phyloP scores from a whole-genome alignment of 2,329 filamentous ascomycete species.

The Apiospora kogelbergensis region DNA sequence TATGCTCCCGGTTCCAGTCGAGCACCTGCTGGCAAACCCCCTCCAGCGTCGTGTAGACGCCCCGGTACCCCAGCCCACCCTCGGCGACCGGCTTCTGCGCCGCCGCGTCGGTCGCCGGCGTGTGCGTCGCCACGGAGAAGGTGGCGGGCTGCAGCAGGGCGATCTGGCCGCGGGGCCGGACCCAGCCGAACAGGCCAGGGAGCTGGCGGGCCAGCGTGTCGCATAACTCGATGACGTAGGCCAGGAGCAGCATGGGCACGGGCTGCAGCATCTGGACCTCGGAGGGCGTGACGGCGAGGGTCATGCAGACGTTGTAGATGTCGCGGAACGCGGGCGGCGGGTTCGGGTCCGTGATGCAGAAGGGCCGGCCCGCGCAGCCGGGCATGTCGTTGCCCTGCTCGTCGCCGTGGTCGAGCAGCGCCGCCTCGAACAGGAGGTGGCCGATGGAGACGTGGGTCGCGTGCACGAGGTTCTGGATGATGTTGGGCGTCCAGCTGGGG shows the following conservation, averaged over 20 bases:
- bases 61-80: constrained; percentile 42
- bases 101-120: constrained; percentile 36
- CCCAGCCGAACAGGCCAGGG: constrained; percentile 23
- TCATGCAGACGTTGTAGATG: constrained; percentile 35
- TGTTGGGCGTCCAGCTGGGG: constrained; percentile 43
- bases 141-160: constrained; percentile 40
- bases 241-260: constrained; percentile 35
- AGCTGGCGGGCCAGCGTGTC: constrained; percentile 28
- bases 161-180: constrained; percentile 35
- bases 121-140: constrained; percentile 36
- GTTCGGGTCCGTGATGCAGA: constrained; percentile 50
- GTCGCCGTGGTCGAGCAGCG: constrained; percentile 38
- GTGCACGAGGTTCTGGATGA: constrained; percentile 50
- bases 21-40: constrained; percentile 40
- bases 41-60: constrained; percentile 38
- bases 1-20: constrained; percentile 39
- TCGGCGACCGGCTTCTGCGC: constrained; percentile 37
- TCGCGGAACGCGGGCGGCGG: constrained; percentile 42
- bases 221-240: constrained; percentile 39
- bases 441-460: constrained; percentile 53
- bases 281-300: constrained; percentile 32
- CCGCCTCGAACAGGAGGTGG: constrained; percentile 53
- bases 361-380: constrained; percentile 44
- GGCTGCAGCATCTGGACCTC: constrained; percentile 33
- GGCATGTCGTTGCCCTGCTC: constrained; percentile 26